Percentiles rank a stretch among this genome's conserved stretches.
These are phyloP conservation scores for Alternaria longipes DNA, from an alignment of 2,329 filamentous ascomycete genomes.

Conservation along the genomic window DNA sequence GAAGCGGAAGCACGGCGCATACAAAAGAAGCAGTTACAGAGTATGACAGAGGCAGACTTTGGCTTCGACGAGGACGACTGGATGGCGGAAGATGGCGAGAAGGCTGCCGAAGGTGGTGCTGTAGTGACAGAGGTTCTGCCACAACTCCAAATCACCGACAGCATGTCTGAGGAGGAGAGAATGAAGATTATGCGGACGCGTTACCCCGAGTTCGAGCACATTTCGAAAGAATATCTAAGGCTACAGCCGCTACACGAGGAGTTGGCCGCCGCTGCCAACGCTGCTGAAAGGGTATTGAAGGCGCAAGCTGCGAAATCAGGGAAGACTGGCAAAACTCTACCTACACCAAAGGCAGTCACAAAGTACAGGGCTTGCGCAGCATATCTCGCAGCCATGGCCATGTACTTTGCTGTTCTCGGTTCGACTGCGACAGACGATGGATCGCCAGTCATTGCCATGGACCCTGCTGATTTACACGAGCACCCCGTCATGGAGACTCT, in stretches of 20 bases:
- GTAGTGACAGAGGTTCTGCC: slow-evolving; percentile 88
- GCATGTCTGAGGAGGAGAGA: slow-evolving; percentile 79
- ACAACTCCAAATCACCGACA: slow-evolving; percentile 80
- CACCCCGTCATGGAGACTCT: slow-evolving; percentile 91
- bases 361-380: slow-evolving; percentile 84
- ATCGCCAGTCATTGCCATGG: slow-evolving; percentile 65
- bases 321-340: slow-evolving; percentile 13
- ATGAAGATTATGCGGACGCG: slow-evolving; percentile 77
- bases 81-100: slow-evolving; percentile 64
- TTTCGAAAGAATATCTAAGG: slow-evolving; percentile 81
- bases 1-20: slow-evolving; percentile 88
- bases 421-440: slow-evolving; percentile 72
- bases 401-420: slow-evolving; percentile 95
- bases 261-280: slow-evolving; percentile 66
- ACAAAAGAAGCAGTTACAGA: slow-evolving; percentile 88
- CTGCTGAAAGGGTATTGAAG: slow-evolving; percentile 59
- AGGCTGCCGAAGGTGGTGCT: slow-evolving; percentile 58
- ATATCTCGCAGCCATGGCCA: slow-evolving; percentile 84
- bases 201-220: slow-evolving; percentile 91
- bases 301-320: slow-evolving; percentile 36
- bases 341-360: slow-evolving; percentile 55
- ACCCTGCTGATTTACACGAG: slow-evolving; percentile 82
- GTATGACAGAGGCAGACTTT: slow-evolving; percentile 92
- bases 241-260: slow-evolving; percentile 70
- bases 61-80: slow-evolving; percentile 91